Percentiles rank a stretch among this genome's conserved stretches.
These are phyloP conservation scores for Ganoderma resinaceum DNA, from an alignment of 1,284 basidiomycete species.

Conservation along the genomic window DNA sequence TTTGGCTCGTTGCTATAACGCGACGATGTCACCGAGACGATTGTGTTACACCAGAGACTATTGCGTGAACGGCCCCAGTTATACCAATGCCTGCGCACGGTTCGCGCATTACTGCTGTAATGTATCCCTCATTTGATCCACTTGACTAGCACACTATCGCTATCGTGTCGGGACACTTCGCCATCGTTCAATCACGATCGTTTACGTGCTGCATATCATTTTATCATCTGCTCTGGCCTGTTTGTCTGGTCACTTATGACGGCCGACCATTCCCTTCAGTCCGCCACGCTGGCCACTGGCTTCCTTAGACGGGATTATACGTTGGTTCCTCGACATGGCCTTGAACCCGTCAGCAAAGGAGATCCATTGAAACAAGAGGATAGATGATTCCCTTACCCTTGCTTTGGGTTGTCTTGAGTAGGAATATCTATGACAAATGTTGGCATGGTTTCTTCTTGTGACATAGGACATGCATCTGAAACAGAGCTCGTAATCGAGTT, in stretches of 20 bases:
- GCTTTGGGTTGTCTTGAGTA: no score
- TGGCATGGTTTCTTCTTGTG: no score
- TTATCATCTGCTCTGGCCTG: not conserved
- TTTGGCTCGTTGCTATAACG: slow-evolving; percentile 19
- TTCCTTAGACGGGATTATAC: no score
- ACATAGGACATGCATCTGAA: no score
- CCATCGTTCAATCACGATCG: slow-evolving; percentile 4
- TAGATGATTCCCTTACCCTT: no score
- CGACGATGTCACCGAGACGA: not conserved
- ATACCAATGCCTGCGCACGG: slow-evolving; percentile 1
- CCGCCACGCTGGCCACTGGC: not conserved
- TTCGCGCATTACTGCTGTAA: not conserved
- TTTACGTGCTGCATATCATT: not conserved
- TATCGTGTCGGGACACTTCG: slow-evolving; percentile 10
- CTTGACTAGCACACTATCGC: slow-evolving; percentile 2
- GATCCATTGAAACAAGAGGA: no score
- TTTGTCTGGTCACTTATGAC: not conserved
- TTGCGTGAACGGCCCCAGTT: not conserved
- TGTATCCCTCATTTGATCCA: not conserved
- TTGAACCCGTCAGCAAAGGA: no score
- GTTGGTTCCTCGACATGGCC: no score
- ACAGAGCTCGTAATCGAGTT: no score
- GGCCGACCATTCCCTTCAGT: not conserved
- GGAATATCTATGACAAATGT: no score
- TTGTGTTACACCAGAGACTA: not conserved